Percentiles rank a stretch among this genome's conserved stretches.
These are phyloP conservation scores for Populus simonii DNA, from an alignment of 345 rosid genomes.

Conservation along the genomic window DNA sequence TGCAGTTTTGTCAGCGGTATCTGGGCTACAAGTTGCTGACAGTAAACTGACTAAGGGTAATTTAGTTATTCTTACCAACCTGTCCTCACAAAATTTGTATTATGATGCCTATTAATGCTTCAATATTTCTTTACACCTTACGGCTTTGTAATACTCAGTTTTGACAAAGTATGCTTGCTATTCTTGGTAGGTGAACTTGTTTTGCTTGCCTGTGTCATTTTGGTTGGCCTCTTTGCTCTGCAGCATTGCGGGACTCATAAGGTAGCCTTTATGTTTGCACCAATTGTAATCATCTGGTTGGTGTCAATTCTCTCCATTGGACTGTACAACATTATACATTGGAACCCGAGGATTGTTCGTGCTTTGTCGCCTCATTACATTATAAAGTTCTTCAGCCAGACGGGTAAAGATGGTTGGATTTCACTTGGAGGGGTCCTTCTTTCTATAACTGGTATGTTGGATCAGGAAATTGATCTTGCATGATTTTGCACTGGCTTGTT, in stretches of 20 bases:
- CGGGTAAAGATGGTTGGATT: slow-evolving; percentile 88
- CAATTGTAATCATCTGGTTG: slow-evolving; percentile 80
- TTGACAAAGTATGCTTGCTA: slow-evolving; percentile 10
- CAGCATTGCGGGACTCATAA: slow-evolving; percentile 88
- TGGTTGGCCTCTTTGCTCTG: slow-evolving; percentile 92
- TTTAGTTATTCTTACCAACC: not conserved
- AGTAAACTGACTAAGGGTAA: slow-evolving; percentile 54
- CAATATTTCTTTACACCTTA: not conserved
- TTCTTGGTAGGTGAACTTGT: slow-evolving; percentile 52
- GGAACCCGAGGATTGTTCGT: slow-evolving; percentile 71
- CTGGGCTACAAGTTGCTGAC: slow-evolving; percentile 64
- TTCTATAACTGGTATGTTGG: slow-evolving; percentile 67
- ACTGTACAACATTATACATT: slow-evolving; percentile 61
- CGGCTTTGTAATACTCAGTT: not conserved
- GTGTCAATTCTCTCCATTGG: slow-evolving; percentile 67
- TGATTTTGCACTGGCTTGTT: not conserved
- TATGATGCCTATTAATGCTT: not conserved
- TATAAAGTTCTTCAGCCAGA: slow-evolving; percentile 58
- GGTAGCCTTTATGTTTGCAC: slow-evolving; percentile 91
- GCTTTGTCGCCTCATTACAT: slow-evolving; percentile 81
- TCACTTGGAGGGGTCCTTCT: slow-evolving; percentile 96
- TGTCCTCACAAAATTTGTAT: slow-evolving; percentile 2
- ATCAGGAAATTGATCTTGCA: slow-evolving; percentile 14
- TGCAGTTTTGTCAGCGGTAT: slow-evolving; percentile 84
- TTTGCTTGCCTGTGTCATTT: slow-evolving; percentile 72